Base-by-base conservation (phyloP, 2,329 filamentous ascomycete species). In the Penicillium brasilianum region DNA sequence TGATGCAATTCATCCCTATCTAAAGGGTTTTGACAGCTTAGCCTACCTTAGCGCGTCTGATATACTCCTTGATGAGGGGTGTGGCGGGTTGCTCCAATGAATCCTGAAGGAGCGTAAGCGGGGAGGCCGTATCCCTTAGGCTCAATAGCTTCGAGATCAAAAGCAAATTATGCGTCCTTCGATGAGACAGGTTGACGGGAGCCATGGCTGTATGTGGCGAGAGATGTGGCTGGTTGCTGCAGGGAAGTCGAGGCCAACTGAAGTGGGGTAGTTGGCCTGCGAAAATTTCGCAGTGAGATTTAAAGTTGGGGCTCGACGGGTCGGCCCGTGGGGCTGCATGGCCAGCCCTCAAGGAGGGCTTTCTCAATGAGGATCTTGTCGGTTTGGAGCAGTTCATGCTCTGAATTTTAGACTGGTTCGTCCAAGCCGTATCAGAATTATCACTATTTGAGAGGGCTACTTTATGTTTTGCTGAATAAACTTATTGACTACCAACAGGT, bases 81-180 rank as follows among this genome's bases (percentile, higher is more conserved):
- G 82, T 83, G 7, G 88, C 91, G 28, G 88, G 87, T 78, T 97
- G 93, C 78, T 96, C 92, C 32, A 97, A 82, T 36, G 85, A 91
- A 76, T 98, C 94, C 59, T 97, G 83, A 3, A 97, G 78, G 28
- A 98, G 81, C 0, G 93, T 97, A 71, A 98, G 87, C 2, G 94
- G 94, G 52, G 92, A 96, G 14, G 90, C 88, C 59, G 87, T 88
- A 76, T 95, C 90, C 64, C 92, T 86, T 58, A 92, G 82, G 72
- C 88, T 91, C 65, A 97, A 83, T 1, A 97, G 82, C 72, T 92
- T 93, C 65, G 93, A 91, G 58, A 97, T 88, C 2, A 96, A 82
- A 2, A 96, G 85, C 22, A 96, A 80, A 74, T 93, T 93, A 77
- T 97, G 93, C 20, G 92, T 93, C 66, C 92, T 87, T 32, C 90